phyloP scores from a whole-genome alignment of 2,329 filamentous ascomycete genomes.

The Stemphylium vesicarium region DNA sequence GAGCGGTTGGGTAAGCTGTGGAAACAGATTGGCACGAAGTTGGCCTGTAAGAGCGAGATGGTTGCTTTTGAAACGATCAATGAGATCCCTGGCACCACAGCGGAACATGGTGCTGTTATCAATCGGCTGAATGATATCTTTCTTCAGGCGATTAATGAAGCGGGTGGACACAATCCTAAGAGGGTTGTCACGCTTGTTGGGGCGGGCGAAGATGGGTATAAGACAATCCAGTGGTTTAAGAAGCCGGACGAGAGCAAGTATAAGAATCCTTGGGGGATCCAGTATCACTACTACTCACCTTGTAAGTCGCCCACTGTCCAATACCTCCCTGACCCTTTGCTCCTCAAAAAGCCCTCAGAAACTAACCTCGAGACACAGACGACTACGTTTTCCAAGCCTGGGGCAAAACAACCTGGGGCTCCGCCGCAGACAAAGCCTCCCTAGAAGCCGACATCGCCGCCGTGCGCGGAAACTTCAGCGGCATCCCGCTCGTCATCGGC shows the following conservation, averaged over 20 bases:
- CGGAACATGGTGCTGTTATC: conserved; percentile 57
- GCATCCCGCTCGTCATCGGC: conserved; percentile 63
- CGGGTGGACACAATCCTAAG: conserved; percentile 62
- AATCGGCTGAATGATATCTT: conserved; percentile 66
- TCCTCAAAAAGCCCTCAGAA: not conserved
- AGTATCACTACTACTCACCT: conserved; percentile 68
- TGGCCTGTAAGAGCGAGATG: conserved; percentile 61
- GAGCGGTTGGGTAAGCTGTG: conserved; percentile 64
- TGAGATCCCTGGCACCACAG: conserved; percentile 61
- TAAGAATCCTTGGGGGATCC: conserved; percentile 64
- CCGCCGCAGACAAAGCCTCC: conserved; percentile 58
- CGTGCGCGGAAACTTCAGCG: conserved; percentile 62
- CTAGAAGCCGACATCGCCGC: conserved; percentile 59
- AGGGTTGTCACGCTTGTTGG: conserved; percentile 64
- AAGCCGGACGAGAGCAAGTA: conserved; percentile 52
- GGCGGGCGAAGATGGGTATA: conserved; percentile 57
- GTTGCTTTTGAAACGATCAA: conserved; percentile 67
- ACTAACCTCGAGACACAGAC: conserved; percentile 15
- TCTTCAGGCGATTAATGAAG: conserved; percentile 59
- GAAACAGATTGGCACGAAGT: conserved; percentile 62
- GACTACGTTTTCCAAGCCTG: conserved; percentile 54
- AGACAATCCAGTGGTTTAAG: conserved; percentile 63
- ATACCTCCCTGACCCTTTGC: not conserved
- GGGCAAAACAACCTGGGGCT: conserved; percentile 68
- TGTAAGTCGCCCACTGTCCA: conserved; percentile 49